Conservation (phyloP, 192 early-diverging fungal species). For the Glomus cerebriforme region DNA sequence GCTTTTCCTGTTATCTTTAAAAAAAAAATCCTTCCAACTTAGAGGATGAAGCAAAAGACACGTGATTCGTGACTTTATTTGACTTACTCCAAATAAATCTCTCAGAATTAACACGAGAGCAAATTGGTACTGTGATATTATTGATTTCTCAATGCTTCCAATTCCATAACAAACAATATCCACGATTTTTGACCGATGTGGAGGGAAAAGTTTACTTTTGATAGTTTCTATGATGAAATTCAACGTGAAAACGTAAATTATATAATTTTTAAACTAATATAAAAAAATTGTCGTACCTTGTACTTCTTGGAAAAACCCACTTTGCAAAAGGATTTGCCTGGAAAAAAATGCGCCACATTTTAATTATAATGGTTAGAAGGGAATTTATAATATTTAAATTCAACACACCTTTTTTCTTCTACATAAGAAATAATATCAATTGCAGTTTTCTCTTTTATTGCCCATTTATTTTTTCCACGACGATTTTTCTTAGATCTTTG, state of each 20-base stretch:
- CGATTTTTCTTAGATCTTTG: not conserved
- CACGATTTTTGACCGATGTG: conserved; percentile 9
- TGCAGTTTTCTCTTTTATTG: not conserved
- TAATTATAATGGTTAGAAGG: not conserved
- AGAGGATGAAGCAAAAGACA: not conserved
- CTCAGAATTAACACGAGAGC: conserved; percentile 39
- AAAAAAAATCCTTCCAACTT: not conserved
- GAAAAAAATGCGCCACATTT: not conserved
- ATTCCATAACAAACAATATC: conserved; percentile 48
- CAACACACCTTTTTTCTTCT: not conserved
- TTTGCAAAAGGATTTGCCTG: not conserved
- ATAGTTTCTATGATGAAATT: conserved; percentile 14
- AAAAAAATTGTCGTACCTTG: not conserved
- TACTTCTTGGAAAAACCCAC: not conserved
- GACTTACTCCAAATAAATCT: conserved; percentile 40
- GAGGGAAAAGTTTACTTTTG: not conserved
- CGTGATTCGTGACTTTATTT: not conserved
- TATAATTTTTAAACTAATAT: not conserved
- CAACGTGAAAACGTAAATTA: not conserved
- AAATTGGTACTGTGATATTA: conserved; percentile 43
- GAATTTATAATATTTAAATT: not conserved
- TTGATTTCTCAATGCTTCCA: conserved; percentile 42
- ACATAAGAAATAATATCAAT: not conserved
- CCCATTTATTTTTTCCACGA: not conserved
- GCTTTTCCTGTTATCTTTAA: conserved; percentile 19